Evolutionary conservation across 2,329 filamentous ascomycete species (phyloP), one percentile per base, ranked within the genome.

Genomic region (Xylaria hypoxylon): DNA sequence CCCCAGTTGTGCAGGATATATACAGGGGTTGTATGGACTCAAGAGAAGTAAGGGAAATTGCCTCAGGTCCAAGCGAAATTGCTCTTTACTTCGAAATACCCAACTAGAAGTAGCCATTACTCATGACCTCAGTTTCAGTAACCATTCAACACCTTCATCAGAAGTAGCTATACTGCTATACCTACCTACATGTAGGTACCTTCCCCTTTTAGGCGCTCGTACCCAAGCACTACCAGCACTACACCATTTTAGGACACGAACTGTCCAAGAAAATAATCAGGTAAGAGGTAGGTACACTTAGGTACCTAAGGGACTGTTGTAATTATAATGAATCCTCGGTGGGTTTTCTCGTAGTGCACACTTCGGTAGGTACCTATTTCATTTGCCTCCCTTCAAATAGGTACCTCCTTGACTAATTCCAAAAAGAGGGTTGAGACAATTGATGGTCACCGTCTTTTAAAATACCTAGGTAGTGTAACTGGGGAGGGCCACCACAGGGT

Each of bases 41-140:
- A 35, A 33, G 55, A 42, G 8, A 63, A 26, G 24, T 10, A 17
- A 64, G 71, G 72, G 75, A 76, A 73, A 76, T 76, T 75, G 60
- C 69, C 65, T 68, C 69, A 69, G 50, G 47, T 53, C 62, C 60
- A 73, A 76, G 74, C 74, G 72, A 76, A 74, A 76, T 76, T 74
- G 53, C 67, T 40, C 24, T 31, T 35, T 51, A 53, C 59, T 60
- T 19, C 51, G 10, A 17, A 19, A 38, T 40, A 22, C 13, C 19
- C 15, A 28, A 42, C 5, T 15, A 3, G 15, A 44, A 15, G 63
- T 65, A 59, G n/a, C 8, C 1, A n/a, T 3, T 53, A 65, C 62
- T 53, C 42, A 24, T 24, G 2, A 26, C 26, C 6, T 22, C 3
- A 5, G n/a, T 8, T 19, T 47, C 7, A 7, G 19, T 17, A 38